Conservation (phyloP, 23 red algal species). For the Gracilariopsis chorda region DNA sequence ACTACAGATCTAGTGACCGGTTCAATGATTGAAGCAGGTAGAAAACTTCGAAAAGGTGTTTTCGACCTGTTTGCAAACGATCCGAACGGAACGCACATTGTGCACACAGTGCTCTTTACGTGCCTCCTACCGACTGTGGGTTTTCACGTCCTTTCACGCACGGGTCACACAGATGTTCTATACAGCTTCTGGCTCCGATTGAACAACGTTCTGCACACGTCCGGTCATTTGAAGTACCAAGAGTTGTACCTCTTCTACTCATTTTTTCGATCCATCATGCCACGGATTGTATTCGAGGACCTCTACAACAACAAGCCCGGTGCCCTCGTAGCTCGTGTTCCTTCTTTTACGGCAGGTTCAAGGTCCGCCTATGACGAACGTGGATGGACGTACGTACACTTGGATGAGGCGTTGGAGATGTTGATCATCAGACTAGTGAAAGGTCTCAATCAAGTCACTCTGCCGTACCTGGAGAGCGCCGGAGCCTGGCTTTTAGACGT, state of each 20-base stretch:
- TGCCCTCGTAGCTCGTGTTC: not conserved
- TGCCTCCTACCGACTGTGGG: not conserved
- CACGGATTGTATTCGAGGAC: not conserved
- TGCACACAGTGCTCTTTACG: not conserved
- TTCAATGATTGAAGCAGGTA: not conserved
- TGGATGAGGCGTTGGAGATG: conserved; percentile 9
- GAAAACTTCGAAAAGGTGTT: not conserved
- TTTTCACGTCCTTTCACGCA: not conserved
- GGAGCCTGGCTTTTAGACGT: not conserved
- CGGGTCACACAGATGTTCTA: not conserved
- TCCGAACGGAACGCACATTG: not conserved
- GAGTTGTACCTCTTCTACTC: not conserved
- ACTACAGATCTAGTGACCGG: not conserved
- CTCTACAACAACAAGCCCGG: not conserved
- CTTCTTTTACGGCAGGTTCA: not conserved
- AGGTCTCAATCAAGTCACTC: not conserved
- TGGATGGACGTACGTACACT: conserved; percentile 9
- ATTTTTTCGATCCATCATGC: not conserved
- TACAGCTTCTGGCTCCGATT: not conserved
- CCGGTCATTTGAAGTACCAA: not conserved
- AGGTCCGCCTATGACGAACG: not conserved
- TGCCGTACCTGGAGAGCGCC: not conserved
- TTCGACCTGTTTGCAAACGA: not conserved
- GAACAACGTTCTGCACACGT: not conserved
- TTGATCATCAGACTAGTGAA: not conserved